Conservation (phyloP, 2,329 filamentous ascomycete species). For the Thielaviopsis ethacetica region DNA sequence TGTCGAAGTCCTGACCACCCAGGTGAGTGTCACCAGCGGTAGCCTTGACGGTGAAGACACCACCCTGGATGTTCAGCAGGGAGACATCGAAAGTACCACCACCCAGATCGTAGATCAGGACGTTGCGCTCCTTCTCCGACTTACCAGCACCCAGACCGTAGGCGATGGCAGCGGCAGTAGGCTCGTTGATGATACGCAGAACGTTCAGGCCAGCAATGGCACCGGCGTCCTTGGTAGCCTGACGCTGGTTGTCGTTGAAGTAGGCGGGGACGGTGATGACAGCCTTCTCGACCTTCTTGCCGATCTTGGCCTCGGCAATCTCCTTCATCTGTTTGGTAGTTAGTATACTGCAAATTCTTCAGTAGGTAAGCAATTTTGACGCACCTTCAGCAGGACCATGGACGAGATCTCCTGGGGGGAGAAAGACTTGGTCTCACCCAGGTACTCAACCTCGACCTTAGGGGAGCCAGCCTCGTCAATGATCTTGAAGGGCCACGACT, state of each 20-base stretch:
- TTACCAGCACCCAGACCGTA: slow-evolving; percentile 61
- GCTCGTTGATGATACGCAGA: slow-evolving; percentile 92
- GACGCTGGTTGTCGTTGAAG: slow-evolving; percentile 97
- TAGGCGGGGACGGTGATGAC: slow-evolving; percentile 92
- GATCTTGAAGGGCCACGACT: slow-evolving; percentile 98
- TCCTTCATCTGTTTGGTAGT: slow-evolving; percentile 51
- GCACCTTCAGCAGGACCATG: slow-evolving; percentile 51
- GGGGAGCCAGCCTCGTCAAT: slow-evolving; percentile 82
- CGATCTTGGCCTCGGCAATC: slow-evolving; percentile 61
- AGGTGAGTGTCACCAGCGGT: slow-evolving; percentile 95
- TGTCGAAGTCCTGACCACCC: slow-evolving; percentile 95
- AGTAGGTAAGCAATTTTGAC: too few species aligned
- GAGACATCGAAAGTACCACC: slow-evolving; percentile 93
- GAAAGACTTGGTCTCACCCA: slow-evolving; percentile 50
- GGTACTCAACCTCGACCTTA: slow-evolving; percentile 57
- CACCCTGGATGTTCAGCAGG: slow-evolving; percentile 77
- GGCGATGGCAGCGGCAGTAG: slow-evolving; percentile 85
- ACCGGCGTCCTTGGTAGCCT: slow-evolving; percentile 92
- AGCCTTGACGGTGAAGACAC: slow-evolving; percentile 86
- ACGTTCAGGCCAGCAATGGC: slow-evolving; percentile 85
- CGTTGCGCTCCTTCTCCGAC: slow-evolving; percentile 48
- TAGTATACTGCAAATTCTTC: too few species aligned
- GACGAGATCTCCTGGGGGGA: slow-evolving; percentile 68
- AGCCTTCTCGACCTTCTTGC: slow-evolving; percentile 71
- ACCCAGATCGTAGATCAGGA: slow-evolving; percentile 86